Conservation (phyloP, 2,329 filamentous ascomycete genomes). For the Alternaria novae-zelandiae region DNA sequence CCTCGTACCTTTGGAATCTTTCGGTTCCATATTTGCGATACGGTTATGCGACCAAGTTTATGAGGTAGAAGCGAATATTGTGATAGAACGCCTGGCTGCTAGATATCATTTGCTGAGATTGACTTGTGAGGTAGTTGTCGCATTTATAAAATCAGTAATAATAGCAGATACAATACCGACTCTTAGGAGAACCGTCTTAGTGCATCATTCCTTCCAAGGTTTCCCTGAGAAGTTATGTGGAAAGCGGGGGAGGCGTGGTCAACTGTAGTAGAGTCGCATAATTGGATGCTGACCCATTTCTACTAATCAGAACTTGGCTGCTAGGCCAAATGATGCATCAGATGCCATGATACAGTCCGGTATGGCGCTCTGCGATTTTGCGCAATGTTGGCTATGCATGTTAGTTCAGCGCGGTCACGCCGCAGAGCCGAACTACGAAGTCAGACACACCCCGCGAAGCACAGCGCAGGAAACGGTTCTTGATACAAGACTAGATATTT, state of each 20-base stretch:
- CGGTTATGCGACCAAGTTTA: background rate
- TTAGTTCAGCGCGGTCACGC: background rate
- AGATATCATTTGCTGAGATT: background rate
- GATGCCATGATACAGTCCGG: background rate
- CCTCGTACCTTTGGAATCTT: background rate
- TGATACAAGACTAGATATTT: background rate
- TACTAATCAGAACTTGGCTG: background rate
- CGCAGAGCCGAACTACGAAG: background rate
- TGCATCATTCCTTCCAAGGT: background rate
- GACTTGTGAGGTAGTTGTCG: accelerated
- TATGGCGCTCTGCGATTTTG: background rate
- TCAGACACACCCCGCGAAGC: background rate
- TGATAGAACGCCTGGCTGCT: background rate
- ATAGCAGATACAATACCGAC: background rate
- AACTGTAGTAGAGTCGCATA: background rate
- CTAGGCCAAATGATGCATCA: background rate
- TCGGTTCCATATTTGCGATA: background rate
- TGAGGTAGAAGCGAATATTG: background rate
- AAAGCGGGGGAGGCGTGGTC: background rate
- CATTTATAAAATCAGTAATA: accelerated
- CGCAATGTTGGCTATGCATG: background rate
- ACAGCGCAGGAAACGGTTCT: background rate
- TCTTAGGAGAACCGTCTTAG: background rate
- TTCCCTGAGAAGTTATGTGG: background rate
- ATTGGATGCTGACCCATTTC: accelerated